Evolutionary conservation across 2,329 filamentous ascomycete species (phyloP).

Genomic region (Metarhizium robertsii): DNA sequence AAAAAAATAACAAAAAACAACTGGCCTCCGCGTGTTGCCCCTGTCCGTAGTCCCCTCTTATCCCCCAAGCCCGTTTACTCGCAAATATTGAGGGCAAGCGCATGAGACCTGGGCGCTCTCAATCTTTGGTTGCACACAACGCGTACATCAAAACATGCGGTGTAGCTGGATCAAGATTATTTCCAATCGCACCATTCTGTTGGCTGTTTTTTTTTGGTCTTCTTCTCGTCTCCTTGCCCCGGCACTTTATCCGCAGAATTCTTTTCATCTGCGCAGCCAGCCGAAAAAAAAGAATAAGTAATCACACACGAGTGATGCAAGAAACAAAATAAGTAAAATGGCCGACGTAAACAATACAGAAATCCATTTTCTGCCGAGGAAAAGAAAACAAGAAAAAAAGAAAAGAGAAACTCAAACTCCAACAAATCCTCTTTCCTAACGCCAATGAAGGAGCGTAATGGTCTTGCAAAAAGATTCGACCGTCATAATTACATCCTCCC

Average conservation of each 20-base stretch:
- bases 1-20: neutral
- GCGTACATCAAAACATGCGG: neutral
- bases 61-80: neutral
- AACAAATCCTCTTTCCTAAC: conserved; percentile 20
- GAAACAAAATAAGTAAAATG: neutral
- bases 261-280: neutral
- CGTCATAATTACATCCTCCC: conserved; percentile 31
- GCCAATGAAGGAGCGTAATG: conserved; percentile 29
- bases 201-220: neutral
- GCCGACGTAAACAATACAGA: neutral
- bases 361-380: neutral
- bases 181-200: neutral
- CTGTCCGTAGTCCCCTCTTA: neutral
- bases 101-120: neutral
- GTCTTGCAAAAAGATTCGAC: conserved; percentile 15
- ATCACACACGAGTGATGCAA: neutral
- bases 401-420: conserved; percentile 15
- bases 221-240: neutral
- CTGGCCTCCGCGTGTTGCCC: neutral
- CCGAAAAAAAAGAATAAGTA: neutral
- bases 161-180: neutral
- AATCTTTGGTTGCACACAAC: neutral
- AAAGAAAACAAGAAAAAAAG: conserved; percentile 7
- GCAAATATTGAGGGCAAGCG: neutral
- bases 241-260: neutral